Conservation (phyloP, 2,329 filamentous ascomycete genomes). For the Aureobasidium sp. region DNA sequence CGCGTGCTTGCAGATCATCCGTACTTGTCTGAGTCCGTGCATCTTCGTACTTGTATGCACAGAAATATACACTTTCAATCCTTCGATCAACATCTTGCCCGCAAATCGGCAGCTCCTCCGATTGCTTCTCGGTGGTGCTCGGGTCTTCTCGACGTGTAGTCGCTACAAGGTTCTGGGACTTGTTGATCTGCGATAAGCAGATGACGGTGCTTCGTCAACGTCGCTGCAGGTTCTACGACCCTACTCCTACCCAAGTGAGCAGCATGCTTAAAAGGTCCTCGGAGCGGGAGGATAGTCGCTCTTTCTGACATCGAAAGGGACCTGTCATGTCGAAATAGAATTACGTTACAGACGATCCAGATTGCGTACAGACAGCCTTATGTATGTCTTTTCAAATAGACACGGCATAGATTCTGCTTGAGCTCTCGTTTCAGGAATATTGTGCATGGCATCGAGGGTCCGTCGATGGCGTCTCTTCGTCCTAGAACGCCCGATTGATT, state of each 20-base stretch:
- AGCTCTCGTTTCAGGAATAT: background rate
- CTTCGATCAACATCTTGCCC: background rate
- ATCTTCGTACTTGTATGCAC: background rate
- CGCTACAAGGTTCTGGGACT: background rate
- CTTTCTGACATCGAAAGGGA: background rate
- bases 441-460: background rate
- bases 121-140: background rate
- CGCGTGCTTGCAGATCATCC: constrained; percentile 2
- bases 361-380: background rate
- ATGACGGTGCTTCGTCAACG: background rate
- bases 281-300: background rate
- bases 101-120: background rate
- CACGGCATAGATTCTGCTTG: background rate
- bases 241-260: too few species aligned
- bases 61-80: background rate
- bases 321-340: background rate
- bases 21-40: background rate
- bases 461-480: background rate
- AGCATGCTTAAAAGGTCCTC: background rate
- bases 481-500: background rate
- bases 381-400: background rate
- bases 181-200: background rate
- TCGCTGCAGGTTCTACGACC: background rate
- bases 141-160: background rate
- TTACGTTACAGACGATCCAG: background rate